These are phyloP conservation scores for Marasmius sp. DNA, from an alignment of 1,284 basidiomycete species.

Conservation along the genomic window DNA sequence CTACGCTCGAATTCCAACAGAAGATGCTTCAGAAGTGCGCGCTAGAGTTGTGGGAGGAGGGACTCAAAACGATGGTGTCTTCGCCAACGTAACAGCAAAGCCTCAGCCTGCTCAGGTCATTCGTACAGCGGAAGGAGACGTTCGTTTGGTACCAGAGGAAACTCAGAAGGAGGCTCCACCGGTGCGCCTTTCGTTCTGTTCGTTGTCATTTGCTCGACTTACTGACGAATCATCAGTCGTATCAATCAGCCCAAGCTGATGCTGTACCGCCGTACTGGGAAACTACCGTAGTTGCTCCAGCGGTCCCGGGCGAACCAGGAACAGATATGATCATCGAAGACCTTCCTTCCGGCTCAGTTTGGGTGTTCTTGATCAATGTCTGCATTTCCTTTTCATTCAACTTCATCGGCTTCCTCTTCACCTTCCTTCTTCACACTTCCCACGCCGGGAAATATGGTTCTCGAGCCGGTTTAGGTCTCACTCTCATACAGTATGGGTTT, in stretches of 20 bases:
- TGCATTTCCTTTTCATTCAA: slow-evolving; percentile 96
- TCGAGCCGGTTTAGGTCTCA: slow-evolving; percentile 91
- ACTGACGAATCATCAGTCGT: slow-evolving; percentile 55
- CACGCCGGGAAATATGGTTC: slow-evolving; percentile 95
- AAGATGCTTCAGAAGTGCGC: slow-evolving; percentile 28
- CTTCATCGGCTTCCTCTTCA: slow-evolving; percentile 93
- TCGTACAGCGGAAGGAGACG: slow-evolving; percentile 57
- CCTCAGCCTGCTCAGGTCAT: slow-evolving; percentile 55
- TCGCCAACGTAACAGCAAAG: slow-evolving; percentile 93
- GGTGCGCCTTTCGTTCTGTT: slow-evolving; percentile 44
- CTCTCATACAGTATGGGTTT: slow-evolving; percentile 88
- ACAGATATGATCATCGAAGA: slow-evolving; percentile 75
- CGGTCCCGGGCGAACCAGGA: slow-evolving; percentile 39
- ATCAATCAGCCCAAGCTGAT: slow-evolving; percentile 87
- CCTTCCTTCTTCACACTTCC: slow-evolving; percentile 90
- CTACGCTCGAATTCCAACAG: slow-evolving; percentile 61
- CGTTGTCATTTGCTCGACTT: background rate
- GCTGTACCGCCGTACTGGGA: slow-evolving; percentile 97
- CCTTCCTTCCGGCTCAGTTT: slow-evolving; percentile 66
- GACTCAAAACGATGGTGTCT: slow-evolving; percentile 90
- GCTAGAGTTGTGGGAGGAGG: slow-evolving; percentile 65
- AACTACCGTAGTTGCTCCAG: slow-evolving; percentile 84
- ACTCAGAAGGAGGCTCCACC: slow-evolving; percentile 83
- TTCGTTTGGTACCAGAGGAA: slow-evolving; percentile 75
- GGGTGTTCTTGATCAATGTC: slow-evolving; percentile 77